Base-by-base conservation (phyloP, 345 rosid species). In the Syzygium aromaticum region DNA sequence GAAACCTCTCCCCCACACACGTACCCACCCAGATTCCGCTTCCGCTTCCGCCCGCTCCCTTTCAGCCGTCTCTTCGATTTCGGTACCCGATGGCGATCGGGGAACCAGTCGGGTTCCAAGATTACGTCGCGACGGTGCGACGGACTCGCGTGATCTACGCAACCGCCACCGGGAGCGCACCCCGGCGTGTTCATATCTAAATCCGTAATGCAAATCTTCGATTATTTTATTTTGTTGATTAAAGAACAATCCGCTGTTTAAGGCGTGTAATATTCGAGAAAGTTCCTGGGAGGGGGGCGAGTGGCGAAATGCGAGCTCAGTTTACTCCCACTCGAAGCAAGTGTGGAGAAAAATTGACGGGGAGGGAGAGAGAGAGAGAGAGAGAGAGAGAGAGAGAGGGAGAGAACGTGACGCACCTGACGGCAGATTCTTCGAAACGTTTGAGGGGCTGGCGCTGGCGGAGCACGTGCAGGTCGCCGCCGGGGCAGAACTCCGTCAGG, bases 381-480 rank as follows among this genome's bases (percentile, higher is more conserved):
- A 25, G 77, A 14, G 13, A 57, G 67, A 40, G 82, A 87, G 14
- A 27, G 30, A 49, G 51, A 25, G 63, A 25, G 77, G 15, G 13
- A 57, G 67, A 40, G 82, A 87, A 88, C 91, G 90, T 8, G 88
- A 51, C 89, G 89, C 89, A 96, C 98, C 98, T 95, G 91, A 97
- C 95, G 93, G 98, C 96, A 89, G 96, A 88, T 90, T 95, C 98
- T 56, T 94, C 94, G 88, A 97, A 96, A 21, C 98, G 98, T 90
- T 94, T 96, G 87, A 85, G 86, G 14, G 94, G 91, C 88, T 95
- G 98, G 85, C 94, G 95, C 87, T 96, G 98, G 64, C 98, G 96
- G 93, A 97, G 98, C 85, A 97, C 97, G 86, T 97, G 98, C 86
- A 97, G 98, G 92, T 97, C 99, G n/a, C 98, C 99, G 89, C 98